Percentiles rank a stretch among this genome's conserved stretches.
Conservation (phyloP, 805 yeast genomes). For the Starmerella stigmatis region DNA sequence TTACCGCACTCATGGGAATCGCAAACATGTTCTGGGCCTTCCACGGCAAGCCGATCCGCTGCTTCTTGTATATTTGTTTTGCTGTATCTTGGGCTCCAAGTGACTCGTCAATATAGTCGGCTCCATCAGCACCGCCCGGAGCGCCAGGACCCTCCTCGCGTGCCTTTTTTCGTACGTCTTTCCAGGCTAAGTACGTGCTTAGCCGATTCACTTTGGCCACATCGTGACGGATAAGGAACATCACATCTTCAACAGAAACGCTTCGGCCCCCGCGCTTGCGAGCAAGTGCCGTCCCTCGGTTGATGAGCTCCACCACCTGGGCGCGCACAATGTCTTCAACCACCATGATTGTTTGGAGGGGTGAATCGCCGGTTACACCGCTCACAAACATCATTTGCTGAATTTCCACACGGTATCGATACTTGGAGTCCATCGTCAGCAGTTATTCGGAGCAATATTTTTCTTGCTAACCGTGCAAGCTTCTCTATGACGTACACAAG, state of each 20-base stretch:
- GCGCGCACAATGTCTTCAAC: slow-evolving; percentile 92
- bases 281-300: slow-evolving; percentile 71
- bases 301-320: slow-evolving; percentile 75
- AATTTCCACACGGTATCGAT: slow-evolving; percentile 80
- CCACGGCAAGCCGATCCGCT: slow-evolving; percentile 83
- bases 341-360: slow-evolving; percentile 79
- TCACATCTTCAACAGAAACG: slow-evolving; percentile 84
- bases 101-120: slow-evolving; percentile 43
- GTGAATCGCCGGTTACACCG: slow-evolving; percentile 92
- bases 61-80: slow-evolving; percentile 36
- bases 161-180: slow-evolving; percentile 81
- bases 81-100: slow-evolving; percentile 27
- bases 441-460: no score
- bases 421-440: slow-evolving; percentile 27
- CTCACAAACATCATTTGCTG: slow-evolving; percentile 98
- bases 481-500: no score
- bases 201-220: slow-evolving; percentile 86
- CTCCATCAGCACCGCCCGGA: slow-evolving; percentile 39
- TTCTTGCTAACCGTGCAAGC: no score
- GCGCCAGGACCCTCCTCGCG: slow-evolving; percentile 53
- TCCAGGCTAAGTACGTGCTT: slow-evolving; percentile 89
- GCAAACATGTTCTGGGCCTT: slow-evolving; percentile 87
- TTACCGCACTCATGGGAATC: slow-evolving; percentile 31
- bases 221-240: slow-evolving; percentile 84
- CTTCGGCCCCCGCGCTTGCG: slow-evolving; percentile 69